Percentiles rank a stretch among this genome's conserved stretches.
Evolutionary conservation across 1,284 basidiomycete species (phyloP).

Genomic region (Chondrostereum purpureum): DNA sequence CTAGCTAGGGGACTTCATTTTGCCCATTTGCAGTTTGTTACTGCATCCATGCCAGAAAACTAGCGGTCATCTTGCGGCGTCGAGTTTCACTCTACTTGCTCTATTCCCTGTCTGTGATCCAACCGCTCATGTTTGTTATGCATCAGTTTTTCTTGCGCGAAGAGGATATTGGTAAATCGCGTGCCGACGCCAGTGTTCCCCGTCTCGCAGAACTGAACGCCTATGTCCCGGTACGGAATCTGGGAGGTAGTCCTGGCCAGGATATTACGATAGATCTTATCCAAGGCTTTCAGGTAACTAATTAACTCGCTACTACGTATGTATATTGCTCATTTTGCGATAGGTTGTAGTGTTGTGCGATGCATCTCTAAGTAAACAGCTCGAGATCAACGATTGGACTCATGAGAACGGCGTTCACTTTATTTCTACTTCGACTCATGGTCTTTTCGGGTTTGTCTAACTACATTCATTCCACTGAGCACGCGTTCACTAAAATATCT

Average conservation of each 20-base stretch:
- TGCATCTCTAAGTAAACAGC: conserved; percentile 71
- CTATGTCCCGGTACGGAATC: conserved; percentile 88
- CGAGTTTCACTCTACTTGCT: no score
- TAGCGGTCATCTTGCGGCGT: no score
- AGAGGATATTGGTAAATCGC: conserved; percentile 82
- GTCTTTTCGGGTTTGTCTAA: conserved; percentile 91
- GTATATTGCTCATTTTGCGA: no score
- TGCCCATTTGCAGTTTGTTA: no score
- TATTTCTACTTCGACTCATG: conserved; percentile 87
- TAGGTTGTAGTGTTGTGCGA: conserved; percentile 89
- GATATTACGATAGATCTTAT: conserved; percentile 75
- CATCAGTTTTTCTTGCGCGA: conserved; percentile 88
- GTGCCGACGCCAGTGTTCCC: conserved; percentile 84
- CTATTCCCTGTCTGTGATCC: no score
- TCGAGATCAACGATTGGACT: conserved; percentile 95
- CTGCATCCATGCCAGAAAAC: no score
- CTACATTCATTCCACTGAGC: conserved; percentile 3
- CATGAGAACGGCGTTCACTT: conserved; percentile 87
- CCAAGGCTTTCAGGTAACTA: conserved; percentile 78
- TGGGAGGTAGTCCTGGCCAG: conserved; percentile 65
- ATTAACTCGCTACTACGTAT: no score
- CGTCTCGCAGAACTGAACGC: conserved; percentile 93
- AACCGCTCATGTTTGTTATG: conserved; percentile 6
- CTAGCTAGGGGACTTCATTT: no score
- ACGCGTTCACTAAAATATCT: not conserved